Evolutionary conservation across 2,329 filamentous ascomycete species (phyloP), one percentile per base, ranked within the genome.

Genomic region (Sclerotinia subarctica): DNA sequence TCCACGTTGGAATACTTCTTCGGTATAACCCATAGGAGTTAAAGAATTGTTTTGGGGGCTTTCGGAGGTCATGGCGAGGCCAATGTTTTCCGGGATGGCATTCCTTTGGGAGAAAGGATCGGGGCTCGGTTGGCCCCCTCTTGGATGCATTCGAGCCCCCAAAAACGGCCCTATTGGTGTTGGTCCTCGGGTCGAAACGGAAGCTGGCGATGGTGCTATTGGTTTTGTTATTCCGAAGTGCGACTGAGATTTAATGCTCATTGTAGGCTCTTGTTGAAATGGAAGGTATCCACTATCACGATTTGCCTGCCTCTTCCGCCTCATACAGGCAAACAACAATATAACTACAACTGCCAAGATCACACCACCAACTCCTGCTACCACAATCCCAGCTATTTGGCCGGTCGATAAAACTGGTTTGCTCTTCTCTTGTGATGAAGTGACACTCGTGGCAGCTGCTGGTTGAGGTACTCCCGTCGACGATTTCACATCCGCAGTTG

Each of bases 341-440:
- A 87, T 81, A 17, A 84, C 74, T 5, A 79, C 80, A 38, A 86
- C 73, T 7, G 81, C 83, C 24, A 89, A 72, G 5, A 81, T 76
- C 4, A 83, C 78, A 1, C 82, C 82, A 5, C 82, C 84, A 5
- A 82, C 80, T 15, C 82, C 79, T 7, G 86, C 88, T 5, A 87
- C 79, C 1, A 83, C 80, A 69, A 90, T 87, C 8, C 87, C 88
- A 24, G 82, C 82, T 58, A 89, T 81, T 70, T 88, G 84, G 32
- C 70, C 53, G 13, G 73, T 71, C 1, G 72, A 69, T 26, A 76
- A 65, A 5, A 54, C 57, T 19, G 69, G 52, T 24, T 65, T 69
- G 4, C 52, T 38, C 38, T 69, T 64, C n/a, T 73, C 69, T 51
- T 69, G 64, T 21, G 51, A 64, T 52, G 58, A 24, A 59, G 44